Percentiles rank a stretch among this genome's conserved stretches.
Conservation (phyloP, 331 rosid species). For the Stylosanthes scabra region DNA sequence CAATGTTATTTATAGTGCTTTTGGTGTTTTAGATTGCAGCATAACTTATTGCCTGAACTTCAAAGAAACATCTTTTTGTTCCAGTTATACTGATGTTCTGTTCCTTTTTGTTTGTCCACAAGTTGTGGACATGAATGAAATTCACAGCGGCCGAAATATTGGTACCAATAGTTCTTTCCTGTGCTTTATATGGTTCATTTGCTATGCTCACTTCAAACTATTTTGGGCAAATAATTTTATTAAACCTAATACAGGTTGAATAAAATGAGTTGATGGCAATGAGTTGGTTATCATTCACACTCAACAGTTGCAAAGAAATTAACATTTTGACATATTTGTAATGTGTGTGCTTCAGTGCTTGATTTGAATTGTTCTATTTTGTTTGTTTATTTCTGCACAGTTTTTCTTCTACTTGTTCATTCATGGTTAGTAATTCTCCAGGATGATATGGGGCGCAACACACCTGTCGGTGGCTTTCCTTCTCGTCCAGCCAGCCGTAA, state of each 20-base stretch:
- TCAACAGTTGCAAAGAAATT: not conserved
- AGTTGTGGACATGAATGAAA: not conserved
- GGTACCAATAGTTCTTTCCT: too few species aligned
- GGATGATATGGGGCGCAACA: conserved; percentile 82
- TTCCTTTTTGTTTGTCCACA: not conserved
- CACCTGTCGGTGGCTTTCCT: conserved; percentile 62
- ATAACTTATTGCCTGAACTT: not conserved
- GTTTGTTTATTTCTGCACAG: not conserved
- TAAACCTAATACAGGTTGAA: too few species aligned
- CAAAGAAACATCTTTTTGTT: not conserved
- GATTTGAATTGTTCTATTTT: not conserved
- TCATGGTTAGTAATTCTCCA: conserved; percentile 44
- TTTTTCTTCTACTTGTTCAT: conserved; percentile 13
- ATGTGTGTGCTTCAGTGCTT: not conserved
- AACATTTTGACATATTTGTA: not conserved
- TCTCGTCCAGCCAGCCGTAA: conserved; percentile 94
- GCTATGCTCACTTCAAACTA: too few species aligned
- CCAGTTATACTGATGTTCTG: not conserved
- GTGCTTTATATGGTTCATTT: too few species aligned
- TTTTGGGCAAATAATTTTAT: too few species aligned
- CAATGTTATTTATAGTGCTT: not conserved
- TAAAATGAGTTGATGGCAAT: too few species aligned
- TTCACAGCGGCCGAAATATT: not conserved
- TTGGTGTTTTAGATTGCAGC: not conserved
- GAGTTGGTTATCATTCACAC: too few species aligned